Evolutionary conservation across 1,284 basidiomycete species (phyloP), one percentile per base, ranked within the genome.

Genomic region (Porphyrellus sp.): DNA sequence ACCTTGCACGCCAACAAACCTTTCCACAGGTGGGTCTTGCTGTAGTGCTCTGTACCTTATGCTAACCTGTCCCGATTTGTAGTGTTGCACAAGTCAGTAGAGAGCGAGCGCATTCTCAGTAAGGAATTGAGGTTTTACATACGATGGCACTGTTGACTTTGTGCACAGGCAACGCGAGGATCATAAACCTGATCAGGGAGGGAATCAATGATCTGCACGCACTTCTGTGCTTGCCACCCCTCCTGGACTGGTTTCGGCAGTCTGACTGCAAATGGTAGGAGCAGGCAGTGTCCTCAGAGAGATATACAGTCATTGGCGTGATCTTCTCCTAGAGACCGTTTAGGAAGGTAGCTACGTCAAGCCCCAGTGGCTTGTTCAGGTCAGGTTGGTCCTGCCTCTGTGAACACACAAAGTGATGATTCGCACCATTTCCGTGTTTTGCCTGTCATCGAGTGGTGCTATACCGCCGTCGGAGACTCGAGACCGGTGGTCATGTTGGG

Each of bases 51-150:
- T 18, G 34, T n/a, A 18, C 23, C 13, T 25, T 35, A 35, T 8
- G 23, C 23, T 57, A 12, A 49, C 41, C 8, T 7, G 25, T 6
- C 15, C 30, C 3, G 8, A 20, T 50, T 27, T 44, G 11, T 50
- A 82, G 83, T 85, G 21, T 69, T 86, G 40, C 72, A 81, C 20
- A 86, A 86, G 70, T 85, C 82, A 9, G 84, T 86, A 27, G 83
- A 79, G 9, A 74, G 76, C 52, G 70, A 72, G 34, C 81, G 85
- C 23, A 81, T 86, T 57, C 70, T 77, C 33, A 63, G 79, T 81
- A 49, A 53, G 77, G 52, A 39, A 20, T 47, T 35, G 2, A 12
- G 9, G 9, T 9, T 15, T n/a, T 8, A 31, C 16, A 21, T 11
- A 23, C 8, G 5, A 18, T n/a, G 20, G n/a, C 2, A 13, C 33